Evolutionary conservation across 1,139 yeast species (phyloP).

Genomic region (Suhomyces anneliseae): DNA sequence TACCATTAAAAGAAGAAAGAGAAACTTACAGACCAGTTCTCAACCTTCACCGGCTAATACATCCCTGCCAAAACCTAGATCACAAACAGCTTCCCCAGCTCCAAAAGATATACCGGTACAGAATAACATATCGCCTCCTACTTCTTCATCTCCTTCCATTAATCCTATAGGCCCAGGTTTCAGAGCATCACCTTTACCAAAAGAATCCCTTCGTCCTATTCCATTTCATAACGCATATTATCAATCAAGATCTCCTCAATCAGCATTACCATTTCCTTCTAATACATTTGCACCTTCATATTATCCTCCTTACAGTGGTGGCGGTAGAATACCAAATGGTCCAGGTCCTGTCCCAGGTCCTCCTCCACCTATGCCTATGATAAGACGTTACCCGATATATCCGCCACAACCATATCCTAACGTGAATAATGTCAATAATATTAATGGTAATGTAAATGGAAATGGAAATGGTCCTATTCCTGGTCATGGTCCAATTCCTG

Average conservation of each 20-base stretch:
- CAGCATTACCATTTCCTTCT: constrained; percentile 6
- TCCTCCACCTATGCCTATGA: constrained; percentile 11
- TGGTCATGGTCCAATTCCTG: neutral
- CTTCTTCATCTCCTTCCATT: neutral
- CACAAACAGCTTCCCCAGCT: neutral
- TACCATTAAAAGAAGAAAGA: constrained; percentile 72
- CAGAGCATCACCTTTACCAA: constrained; percentile 2
- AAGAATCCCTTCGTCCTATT: constrained; percentile 6
- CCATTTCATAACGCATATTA: constrained; percentile 3
- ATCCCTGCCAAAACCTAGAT: constrained; percentile 1
- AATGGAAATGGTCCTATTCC: neutral
- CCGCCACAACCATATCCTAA: neutral
- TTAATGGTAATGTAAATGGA: neutral
- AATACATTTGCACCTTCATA: constrained; percentile 17
- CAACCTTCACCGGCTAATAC: neutral
- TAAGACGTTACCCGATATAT: constrained; percentile 5
- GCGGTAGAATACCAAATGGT: constrained; percentile 45
- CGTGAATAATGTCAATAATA: neutral
- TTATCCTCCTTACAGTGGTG: constrained; percentile 40
- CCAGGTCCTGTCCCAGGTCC: constrained; percentile 51
- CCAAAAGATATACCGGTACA: neutral
- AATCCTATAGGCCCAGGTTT: neutral
- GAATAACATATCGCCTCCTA: neutral
- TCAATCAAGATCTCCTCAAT: constrained; percentile 4
- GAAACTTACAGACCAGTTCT: constrained; percentile 29